Conservation (phyloP, 2,329 filamentous ascomycete genomes). For the Acrodontium crateriforme region DNA sequence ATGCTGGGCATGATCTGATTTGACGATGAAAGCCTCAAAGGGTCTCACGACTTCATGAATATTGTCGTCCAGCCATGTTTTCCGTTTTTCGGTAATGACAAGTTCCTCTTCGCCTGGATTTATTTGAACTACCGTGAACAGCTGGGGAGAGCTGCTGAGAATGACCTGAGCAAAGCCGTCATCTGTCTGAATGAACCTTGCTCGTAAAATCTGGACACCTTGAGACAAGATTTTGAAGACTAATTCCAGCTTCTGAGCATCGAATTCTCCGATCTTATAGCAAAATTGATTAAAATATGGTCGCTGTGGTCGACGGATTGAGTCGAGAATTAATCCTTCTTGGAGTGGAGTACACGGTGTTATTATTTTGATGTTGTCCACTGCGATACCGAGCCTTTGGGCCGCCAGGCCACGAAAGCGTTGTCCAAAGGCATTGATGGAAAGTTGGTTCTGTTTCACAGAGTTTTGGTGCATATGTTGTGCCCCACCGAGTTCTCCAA, state of each 20-base stretch:
- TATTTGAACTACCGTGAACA: constrained; percentile 32
- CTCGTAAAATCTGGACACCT: constrained; percentile 53
- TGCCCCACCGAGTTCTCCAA: too few relatives aligned
- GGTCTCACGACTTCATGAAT: constrained; percentile 35
- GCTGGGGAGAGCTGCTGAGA: constrained; percentile 27
- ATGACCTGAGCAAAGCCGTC: constrained; percentile 69
- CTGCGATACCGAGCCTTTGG: constrained; percentile 36
- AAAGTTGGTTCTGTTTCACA: constrained; percentile 35
- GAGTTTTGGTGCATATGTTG: constrained; percentile 22
- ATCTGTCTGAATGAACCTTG: constrained; percentile 55
- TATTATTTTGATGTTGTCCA: constrained; percentile 52
- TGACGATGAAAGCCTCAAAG: constrained; percentile 36
- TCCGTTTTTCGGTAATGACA: constrained; percentile 22
- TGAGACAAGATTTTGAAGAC: constrained; percentile 46
- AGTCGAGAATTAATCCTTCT: constrained; percentile 68
- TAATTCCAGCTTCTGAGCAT: constrained; percentile 34
- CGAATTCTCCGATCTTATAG: constrained; percentile 40
- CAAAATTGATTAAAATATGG: constrained; percentile 69
- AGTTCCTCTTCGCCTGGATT: constrained; percentile 20
- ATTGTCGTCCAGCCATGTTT: constrained; percentile 44
- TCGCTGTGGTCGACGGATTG: constrained; percentile 40
- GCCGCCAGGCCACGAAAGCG: constrained; percentile 42
- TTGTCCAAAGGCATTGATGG: constrained; percentile 50
- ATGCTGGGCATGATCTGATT: constrained; percentile 16
- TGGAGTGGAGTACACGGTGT: constrained; percentile 76